Evolutionary conservation across 495 filamentous ascomycete genomes (phyloP).

Genomic region (Penicillium egyptiacum): DNA sequence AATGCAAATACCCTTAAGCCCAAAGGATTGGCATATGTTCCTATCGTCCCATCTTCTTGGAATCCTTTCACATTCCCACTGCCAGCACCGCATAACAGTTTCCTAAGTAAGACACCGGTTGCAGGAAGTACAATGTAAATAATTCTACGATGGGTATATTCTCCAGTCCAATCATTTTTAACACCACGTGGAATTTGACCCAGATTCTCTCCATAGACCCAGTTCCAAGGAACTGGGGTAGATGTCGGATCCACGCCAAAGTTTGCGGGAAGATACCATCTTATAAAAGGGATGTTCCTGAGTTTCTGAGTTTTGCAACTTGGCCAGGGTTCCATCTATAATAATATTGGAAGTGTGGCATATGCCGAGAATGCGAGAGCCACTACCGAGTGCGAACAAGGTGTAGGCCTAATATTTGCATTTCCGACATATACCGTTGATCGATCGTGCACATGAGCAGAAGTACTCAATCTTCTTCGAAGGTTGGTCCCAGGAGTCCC

Average conservation of each 20-base stretch:
- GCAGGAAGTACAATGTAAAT: not conserved
- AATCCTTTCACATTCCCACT: not conserved
- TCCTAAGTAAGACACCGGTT: not conserved
- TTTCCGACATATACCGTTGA: not conserved
- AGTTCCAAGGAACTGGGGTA: conserved; percentile 25
- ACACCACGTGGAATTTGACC: conserved; percentile 26
- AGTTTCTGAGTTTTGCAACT: not conserved
- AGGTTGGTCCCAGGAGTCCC: not conserved
- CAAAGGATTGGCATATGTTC: not conserved
- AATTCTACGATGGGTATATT: not conserved
- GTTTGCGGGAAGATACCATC: conserved; percentile 18
- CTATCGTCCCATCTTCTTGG: not conserved
- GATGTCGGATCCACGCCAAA: conserved; percentile 32
- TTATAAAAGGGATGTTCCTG: conserved; percentile 11
- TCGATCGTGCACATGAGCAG: not conserved
- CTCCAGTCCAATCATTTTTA: not conserved
- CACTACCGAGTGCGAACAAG: not conserved
- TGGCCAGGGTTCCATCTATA: not conserved
- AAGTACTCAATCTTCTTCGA: not conserved
- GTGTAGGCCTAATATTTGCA: not conserved
- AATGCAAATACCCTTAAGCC: not conserved
- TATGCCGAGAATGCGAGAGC: not conserved
- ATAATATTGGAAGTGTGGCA: not conserved
- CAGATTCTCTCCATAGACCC: conserved; percentile 9
- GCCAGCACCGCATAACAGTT: not conserved